Evolutionary conservation across 345 rosid genomes (phyloP).

Genomic region (Dovyalis caffra): DNA sequence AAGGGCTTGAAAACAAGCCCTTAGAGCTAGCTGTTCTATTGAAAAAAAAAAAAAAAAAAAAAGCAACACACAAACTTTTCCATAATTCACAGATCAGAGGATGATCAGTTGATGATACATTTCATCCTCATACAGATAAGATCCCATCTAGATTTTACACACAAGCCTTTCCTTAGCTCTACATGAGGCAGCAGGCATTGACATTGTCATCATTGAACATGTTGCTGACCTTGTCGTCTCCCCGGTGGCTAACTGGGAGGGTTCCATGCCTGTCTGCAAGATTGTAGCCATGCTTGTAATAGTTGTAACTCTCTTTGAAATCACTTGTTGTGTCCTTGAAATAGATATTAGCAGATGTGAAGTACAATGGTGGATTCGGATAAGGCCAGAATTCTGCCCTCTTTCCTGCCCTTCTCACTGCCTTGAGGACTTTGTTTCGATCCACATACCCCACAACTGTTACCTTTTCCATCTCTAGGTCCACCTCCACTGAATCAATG

Average conservation of each 20-base stretch:
- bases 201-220: constrained; percentile 90
- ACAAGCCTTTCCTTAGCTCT: not conserved
- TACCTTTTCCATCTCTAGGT: constrained; percentile 67
- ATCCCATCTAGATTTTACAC: too few relatives aligned
- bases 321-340: constrained; percentile 76
- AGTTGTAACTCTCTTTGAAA: constrained; percentile 83
- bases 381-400: constrained; percentile 96
- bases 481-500: constrained; percentile 76
- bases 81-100: not conserved
- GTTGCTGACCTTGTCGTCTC: constrained; percentile 91
- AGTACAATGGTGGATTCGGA: constrained; percentile 80
- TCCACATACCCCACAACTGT: constrained; percentile 83
- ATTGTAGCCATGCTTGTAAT: constrained; percentile 81
- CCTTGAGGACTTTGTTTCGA: constrained; percentile 77
- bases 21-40: not conserved
- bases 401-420: constrained; percentile 83
- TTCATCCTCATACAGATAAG: not conserved
- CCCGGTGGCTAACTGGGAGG: constrained; percentile 63
- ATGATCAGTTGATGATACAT: not conserved
- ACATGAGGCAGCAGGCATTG: constrained; percentile 84
- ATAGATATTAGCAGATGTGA: constrained; percentile 58
- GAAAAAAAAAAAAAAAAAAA: not conserved
- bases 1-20: not conserved
- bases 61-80: not conserved
- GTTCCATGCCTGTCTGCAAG: constrained; percentile 60